A percentile compares a stretch with the other conserved stretches of the same genome.
Evolutionary conservation across 352 stramenopile genomes (phyloP).

Genomic region (Globisporangium nunn): DNA sequence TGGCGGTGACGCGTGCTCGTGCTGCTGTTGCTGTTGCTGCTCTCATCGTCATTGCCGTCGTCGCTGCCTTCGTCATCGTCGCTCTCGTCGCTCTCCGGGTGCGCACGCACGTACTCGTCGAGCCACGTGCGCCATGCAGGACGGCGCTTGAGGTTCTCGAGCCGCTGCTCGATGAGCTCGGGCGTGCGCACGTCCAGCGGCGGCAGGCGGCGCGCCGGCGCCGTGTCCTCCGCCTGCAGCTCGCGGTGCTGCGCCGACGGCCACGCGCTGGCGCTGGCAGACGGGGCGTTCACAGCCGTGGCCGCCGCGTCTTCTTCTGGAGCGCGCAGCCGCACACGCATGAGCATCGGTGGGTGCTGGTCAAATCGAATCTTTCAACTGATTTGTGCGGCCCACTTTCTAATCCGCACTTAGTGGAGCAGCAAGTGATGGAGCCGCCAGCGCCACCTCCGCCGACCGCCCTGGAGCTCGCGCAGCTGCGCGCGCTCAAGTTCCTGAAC

Average conservation of each 20-base stretch:
- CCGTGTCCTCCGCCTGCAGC: conserved; percentile 10
- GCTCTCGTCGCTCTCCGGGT: conserved; percentile 35
- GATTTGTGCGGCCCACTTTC: not conserved
- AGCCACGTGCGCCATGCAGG: conserved; percentile 52
- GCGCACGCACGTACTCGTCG: conserved; percentile 64
- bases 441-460: conserved; percentile 17
- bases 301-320: conserved; percentile 34
- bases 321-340: conserved; percentile 59
- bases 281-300: not conserved
- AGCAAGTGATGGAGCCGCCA: not conserved
- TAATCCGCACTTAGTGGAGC: conserved; percentile 6
- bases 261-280: conserved; percentile 9
- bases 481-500: conserved; percentile 63
- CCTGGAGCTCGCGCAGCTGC: conserved; percentile 32
- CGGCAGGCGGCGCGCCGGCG: conserved; percentile 20
- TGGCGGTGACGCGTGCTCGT: not conserved
- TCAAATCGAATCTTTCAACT: not conserved
- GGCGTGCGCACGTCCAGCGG: conserved; percentile 67
- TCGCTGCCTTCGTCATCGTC: conserved; percentile 26
- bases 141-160: conserved; percentile 83
- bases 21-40: not conserved
- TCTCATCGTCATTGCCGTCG: conserved; percentile 15
- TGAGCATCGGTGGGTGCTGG: conserved; percentile 11
- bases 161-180: conserved; percentile 78
- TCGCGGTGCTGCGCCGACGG: conserved; percentile 15